These are phyloP conservation scores for Fusarium verrucosum DNA, from an alignment of 2,329 filamentous ascomycete genomes.

Conservation along the genomic window DNA sequence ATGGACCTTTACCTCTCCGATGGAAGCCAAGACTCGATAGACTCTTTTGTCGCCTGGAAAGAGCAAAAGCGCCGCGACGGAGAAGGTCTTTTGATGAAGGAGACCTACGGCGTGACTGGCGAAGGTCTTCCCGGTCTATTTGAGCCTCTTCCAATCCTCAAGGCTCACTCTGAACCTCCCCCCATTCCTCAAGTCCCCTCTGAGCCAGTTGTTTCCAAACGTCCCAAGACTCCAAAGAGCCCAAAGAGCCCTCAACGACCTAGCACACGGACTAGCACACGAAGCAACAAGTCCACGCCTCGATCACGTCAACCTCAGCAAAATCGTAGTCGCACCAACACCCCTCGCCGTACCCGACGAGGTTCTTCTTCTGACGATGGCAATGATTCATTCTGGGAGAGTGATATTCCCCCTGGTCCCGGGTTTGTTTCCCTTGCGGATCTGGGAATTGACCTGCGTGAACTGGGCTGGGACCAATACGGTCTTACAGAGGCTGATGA, in stretches of 20 bases:
- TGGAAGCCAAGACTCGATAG: slow-evolving; percentile 45
- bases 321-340: slow-evolving; percentile 9
- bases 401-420: slow-evolving; percentile 15
- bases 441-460: slow-evolving; percentile 25
- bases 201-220: neutral
- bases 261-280: slow-evolving; percentile 7
- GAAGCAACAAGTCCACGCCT: slow-evolving; percentile 24
- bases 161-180: slow-evolving; percentile 2
- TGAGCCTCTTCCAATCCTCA: slow-evolving; percentile 30
- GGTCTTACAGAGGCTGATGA: slow-evolving; percentile 38
- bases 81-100: slow-evolving; percentile 43
- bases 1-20: slow-evolving; percentile 29
- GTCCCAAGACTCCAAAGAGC: slow-evolving; percentile 21
- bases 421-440: slow-evolving; percentile 33
- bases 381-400: slow-evolving; percentile 35
- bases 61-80: slow-evolving; percentile 28
- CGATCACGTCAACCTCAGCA: slow-evolving; percentile 3
- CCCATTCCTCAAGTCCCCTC: slow-evolving; percentile 6
- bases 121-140: slow-evolving; percentile 45
- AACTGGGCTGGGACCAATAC: slow-evolving; percentile 33
- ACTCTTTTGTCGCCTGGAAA: slow-evolving; percentile 41
- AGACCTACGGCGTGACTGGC: slow-evolving; percentile 38
- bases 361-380: slow-evolving; percentile 24
- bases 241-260: slow-evolving; percentile 16
- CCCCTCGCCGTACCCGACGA: slow-evolving; percentile 4